Evolutionary conservation across 1,139 yeast species (phyloP).

Genomic region (Candida tunisiensis): DNA sequence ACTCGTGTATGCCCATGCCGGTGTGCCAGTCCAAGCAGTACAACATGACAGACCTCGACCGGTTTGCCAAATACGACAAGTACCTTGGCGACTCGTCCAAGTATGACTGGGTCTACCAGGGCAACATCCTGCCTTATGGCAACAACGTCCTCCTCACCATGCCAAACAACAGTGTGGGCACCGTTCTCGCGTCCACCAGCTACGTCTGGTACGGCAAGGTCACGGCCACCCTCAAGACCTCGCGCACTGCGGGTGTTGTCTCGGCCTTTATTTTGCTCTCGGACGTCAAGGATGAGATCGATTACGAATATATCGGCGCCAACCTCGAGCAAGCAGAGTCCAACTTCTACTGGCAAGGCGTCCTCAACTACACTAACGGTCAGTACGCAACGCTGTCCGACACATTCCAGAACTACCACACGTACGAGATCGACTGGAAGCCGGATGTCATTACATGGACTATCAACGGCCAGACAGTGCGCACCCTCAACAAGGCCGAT

Average conservation of each 20-base stretch:
- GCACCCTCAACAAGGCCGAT: constrained; percentile 47
- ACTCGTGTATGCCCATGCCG: constrained; percentile 58
- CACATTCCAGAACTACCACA: constrained; percentile 57
- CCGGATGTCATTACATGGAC: constrained; percentile 59
- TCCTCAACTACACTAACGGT: constrained; percentile 48
- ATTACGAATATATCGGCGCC: constrained; percentile 72
- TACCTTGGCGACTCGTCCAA: constrained; percentile 59
- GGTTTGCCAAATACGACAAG: constrained; percentile 22
- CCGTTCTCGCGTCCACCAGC: constrained; percentile 65
- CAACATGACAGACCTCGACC: constrained; percentile 12
- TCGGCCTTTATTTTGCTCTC: constrained; percentile 76
- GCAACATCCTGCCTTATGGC: constrained; percentile 38
- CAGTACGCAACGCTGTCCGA: constrained; percentile 25
- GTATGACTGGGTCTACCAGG: constrained; percentile 61
- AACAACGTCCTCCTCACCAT: constrained; percentile 49
- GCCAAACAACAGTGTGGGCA: constrained; percentile 66
- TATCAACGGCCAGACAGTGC: constrained; percentile 50
- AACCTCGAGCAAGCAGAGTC: constrained; percentile 50
- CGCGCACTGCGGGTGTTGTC: constrained; percentile 67
- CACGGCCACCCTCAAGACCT: constrained; percentile 49
- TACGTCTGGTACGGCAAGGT: constrained; percentile 83
- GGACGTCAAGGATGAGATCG: constrained; percentile 81
- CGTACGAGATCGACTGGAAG: constrained; percentile 70
- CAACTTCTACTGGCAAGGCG: constrained; percentile 66
- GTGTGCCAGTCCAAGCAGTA: constrained; percentile 17